A percentile compares a stretch with the other conserved stretches of the same genome.
Evolutionary conservation across 1,139 yeast species (phyloP).

Genomic region (Geotrichum restrictum): DNA sequence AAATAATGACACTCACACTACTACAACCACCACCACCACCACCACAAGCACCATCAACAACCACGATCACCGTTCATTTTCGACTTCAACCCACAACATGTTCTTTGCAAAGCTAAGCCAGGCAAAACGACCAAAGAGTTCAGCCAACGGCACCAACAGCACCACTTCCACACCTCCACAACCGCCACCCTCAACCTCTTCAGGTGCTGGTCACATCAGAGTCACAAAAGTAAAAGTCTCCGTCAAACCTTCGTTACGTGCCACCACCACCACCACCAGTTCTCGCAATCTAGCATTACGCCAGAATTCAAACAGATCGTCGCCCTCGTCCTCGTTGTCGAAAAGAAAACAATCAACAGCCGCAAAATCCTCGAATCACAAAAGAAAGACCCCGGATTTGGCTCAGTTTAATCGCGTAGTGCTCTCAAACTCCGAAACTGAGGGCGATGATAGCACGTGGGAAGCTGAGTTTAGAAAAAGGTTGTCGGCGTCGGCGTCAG

Average conservation of each 20-base stretch:
- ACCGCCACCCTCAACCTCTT: background rate
- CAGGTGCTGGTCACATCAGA: slow-evolving; percentile 11
- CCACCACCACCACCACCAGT: background rate
- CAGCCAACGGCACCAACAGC: background rate
- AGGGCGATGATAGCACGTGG: slow-evolving; percentile 17
- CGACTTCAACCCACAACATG: slow-evolving; percentile 8
- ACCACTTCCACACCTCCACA: too few relatives aligned
- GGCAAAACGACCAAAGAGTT: background rate
- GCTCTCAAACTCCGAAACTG: slow-evolving; percentile 14
- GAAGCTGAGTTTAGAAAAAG: slow-evolving; percentile 13
- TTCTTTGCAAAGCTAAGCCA: slow-evolving; percentile 14
- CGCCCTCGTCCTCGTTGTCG: background rate
- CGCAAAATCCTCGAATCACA: background rate
- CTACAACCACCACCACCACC: too few relatives aligned
- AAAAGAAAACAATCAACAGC: background rate
- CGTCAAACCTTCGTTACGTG: background rate
- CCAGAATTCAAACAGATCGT: background rate
- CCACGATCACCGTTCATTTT: too few relatives aligned
- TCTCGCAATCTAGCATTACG: too few relatives aligned
- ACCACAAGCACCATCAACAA: too few relatives aligned
- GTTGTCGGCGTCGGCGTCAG: slow-evolving; percentile 2
- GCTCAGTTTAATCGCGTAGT: slow-evolving; percentile 14
- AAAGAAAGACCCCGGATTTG: slow-evolving; percentile 14
- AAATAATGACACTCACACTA: too few relatives aligned
- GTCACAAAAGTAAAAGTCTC: slow-evolving; percentile 15